Conservation (phyloP, 1,284 basidiomycete species). For the Ceratobasidium sp. region DNA sequence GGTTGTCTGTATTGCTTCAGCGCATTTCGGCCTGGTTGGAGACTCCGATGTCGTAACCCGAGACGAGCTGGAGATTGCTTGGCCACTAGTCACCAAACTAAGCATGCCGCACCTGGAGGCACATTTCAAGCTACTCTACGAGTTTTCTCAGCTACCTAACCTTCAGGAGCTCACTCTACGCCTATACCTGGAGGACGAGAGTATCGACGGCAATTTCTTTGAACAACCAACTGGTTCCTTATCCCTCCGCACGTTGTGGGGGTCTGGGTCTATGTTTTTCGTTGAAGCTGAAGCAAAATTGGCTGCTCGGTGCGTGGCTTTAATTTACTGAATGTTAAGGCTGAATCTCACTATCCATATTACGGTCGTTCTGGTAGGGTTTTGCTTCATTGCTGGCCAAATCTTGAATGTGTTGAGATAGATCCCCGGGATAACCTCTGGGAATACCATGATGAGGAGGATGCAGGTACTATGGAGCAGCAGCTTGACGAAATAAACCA, state of each 20-base stretch:
- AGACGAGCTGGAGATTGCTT: background rate
- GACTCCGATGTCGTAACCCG: background rate
- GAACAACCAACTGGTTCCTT: too few species aligned
- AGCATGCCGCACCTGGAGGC: background rate
- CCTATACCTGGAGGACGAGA: background rate
- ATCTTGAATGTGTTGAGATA: background rate
- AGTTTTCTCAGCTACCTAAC: slow-evolving; percentile 5
- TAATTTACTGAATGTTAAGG: background rate
- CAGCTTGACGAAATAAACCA: background rate
- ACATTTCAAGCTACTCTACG: background rate
- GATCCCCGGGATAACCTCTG: too few species aligned
- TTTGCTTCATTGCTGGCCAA: slow-evolving; percentile 8
- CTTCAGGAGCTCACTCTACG: background rate
- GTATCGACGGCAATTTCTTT: background rate
- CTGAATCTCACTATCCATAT: background rate
- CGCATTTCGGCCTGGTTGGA: background rate
- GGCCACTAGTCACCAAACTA: background rate
- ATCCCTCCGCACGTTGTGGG: background rate
- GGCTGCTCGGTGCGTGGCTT: background rate
- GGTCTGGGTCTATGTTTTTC: background rate
- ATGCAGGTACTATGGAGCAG: too few species aligned
- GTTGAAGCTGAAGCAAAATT: background rate
- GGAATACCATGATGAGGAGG: background rate
- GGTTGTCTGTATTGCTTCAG: background rate
- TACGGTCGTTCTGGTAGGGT: background rate